Conservation (phyloP, 345 rosid genomes). For the Citrus cavaleriei region DNA sequence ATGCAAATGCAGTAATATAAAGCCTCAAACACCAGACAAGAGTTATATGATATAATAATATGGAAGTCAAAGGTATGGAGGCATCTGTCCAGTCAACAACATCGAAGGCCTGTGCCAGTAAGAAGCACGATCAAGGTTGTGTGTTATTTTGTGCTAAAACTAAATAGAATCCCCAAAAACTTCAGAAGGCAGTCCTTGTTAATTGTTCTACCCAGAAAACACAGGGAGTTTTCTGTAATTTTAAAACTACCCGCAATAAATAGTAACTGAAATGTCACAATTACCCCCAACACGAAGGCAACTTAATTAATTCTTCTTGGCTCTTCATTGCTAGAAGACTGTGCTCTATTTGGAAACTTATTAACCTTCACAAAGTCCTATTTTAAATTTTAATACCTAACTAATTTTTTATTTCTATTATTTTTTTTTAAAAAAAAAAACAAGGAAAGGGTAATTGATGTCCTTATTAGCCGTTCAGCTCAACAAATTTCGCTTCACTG, state of each 20-base stretch:
- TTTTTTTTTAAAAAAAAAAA: background rate
- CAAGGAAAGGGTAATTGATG: background rate
- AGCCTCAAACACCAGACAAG: background rate
- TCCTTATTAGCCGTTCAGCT: background rate
- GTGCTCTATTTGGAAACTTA: background rate
- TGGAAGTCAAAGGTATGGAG: slow-evolving; percentile 15
- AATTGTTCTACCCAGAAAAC: background rate
- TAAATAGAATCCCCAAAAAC: background rate
- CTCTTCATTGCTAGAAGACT: slow-evolving; percentile 8
- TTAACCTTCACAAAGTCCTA: background rate
- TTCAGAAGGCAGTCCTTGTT: background rate
- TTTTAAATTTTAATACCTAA: slow-evolving; percentile 2
- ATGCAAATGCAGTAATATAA: too few species aligned
- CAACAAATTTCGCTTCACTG: slow-evolving; percentile 8
- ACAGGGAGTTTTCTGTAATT: slow-evolving; percentile 17
- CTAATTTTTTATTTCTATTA: background rate
- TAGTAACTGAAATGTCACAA: background rate
- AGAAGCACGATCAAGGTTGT: background rate
- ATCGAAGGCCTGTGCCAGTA: background rate
- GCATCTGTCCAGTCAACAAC: slow-evolving; percentile 21
- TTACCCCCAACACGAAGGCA: slow-evolving; percentile 5
- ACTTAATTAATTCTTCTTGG: background rate
- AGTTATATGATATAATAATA: background rate
- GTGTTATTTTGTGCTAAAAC: background rate
- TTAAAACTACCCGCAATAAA: background rate